Base-by-base conservation (phyloP, 2,329 filamentous ascomycete species). In the Aspergillus piperis region DNA sequence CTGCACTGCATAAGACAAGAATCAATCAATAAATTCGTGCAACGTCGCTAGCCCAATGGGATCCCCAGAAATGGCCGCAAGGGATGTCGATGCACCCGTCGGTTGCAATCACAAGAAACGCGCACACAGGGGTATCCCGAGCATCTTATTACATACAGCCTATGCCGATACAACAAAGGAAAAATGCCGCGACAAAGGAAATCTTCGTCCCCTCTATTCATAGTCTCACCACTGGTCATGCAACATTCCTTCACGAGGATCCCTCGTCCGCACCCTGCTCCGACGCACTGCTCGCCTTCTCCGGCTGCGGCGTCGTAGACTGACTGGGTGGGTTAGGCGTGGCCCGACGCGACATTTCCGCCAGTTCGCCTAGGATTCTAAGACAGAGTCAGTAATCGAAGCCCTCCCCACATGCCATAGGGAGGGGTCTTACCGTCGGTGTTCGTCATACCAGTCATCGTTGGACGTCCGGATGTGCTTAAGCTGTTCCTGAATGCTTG, bases 401-500 rank as follows among this genome's bases (percentile, higher is more conserved):
- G 53, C 25, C n/a, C 17, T 17, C 21, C 3, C 19, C 2, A 21
- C 11, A 27, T 53, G 15, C 23, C 38, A 44, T 8, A 25, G 7
- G 13, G 15, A 23, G n/a, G 25, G 10, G 27, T 66, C 74, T 64
- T 58, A 80, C 78, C 75, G 77, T 62, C 67, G 68, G 63, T 80
- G 74, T 57, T 80, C 78, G 59, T 77, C 75, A 41, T 78, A 73
- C 73, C 78, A 78, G 62, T 77, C 78, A 59, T 79, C 78, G 65
- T 75, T 80, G 49, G 79, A 70, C 48, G 73, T 73, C 64, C 78
- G 72, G 68, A 81, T 75, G 66, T 80, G 74, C 61, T 77, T 76
- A 76, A 80, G 72, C 72, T 81, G 73, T 68, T 81, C 72, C 75
- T 76, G 71, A 63, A 79, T 80, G 72, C 79, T 80, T 59, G 79